Base-by-base conservation (phyloP, 1,284 basidiomycete species). In the Erythrobasidium hasegawianum region DNA sequence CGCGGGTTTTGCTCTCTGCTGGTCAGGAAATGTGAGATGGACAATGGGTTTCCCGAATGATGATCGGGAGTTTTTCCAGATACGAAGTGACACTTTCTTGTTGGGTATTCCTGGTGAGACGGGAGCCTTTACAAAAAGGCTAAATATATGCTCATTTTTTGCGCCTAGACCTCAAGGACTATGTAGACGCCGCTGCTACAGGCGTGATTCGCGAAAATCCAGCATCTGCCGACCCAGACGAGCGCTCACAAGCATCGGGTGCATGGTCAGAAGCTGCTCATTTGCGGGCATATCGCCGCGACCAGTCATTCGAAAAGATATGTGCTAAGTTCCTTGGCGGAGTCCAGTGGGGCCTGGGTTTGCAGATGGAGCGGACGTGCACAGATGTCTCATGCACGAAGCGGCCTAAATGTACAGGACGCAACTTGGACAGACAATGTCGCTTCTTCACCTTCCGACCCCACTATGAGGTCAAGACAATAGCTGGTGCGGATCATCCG, bases 271-370 rank as follows among this genome's bases (percentile, higher is more conserved):
- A 27, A 22, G 18, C 24, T 10, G 39, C 50, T 7, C 27, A 11
- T 38, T 33, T 27, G n/a, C 43, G 43, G 16, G 43, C 43, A 4
- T 47, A 47, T 18, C 14, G 53, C 18, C 59, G 67, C 62, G 45
- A 45, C 41, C 58, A 65, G 39, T 16, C 64, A 50, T 75, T 74
- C 58, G 71, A 76, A 65, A 84, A 83, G 71, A 78, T 90, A 27
- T 90, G 88, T 69, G 91, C 90, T 10, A 88, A 89, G 72, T 84
- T 97, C 70, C 83, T 84, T 29, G 89, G 90, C 64, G 94, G 94
- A n/a, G 87, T 95, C n/a, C 83, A 89, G 29, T 94, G 93, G 78
- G 95, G 95, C 8, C 82, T 95, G 27, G 91, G 93, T 1, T 85
- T 91, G 74, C 82, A 83, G 9, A 81, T 93, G 49, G 95, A 98